Evolutionary conservation across 2,329 filamentous ascomycete genomes (phyloP), one percentile per base, ranked within the genome.

Genomic region (Didymella pomorum): DNA sequence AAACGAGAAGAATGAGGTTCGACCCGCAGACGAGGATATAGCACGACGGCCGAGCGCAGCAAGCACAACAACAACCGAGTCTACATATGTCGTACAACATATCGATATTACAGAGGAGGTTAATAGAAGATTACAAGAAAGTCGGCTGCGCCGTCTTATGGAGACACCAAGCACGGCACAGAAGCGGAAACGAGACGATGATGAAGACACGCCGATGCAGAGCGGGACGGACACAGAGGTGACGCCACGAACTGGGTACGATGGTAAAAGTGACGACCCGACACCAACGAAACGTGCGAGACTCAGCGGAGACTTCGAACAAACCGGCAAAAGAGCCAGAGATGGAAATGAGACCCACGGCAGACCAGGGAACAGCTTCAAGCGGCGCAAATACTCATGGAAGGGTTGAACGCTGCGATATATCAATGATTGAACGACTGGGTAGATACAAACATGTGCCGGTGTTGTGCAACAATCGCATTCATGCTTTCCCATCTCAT

Each of bases 51-150:
- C 61, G 44, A 69, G 65, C 37, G 41, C 58, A 16, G 47, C 58
- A 5, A 69, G 65, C 35, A 43, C 58, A 12, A 45, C 58, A 6
- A 59, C 54, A 20, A 31, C 45, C 23, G 61, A 67, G 37, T 55
- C 58, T 5, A 51, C 57, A 12, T 73, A 73, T 35, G 52, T 67
- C 18, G 65, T 69, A 29, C 59, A 69, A 41, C 70, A 71, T 39
- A 61, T 74, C 25, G 71, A 76, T 49, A 64, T 76, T 33, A 73
- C 71, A 39, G 71, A 72, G 21, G 73, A 76, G 55, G 73, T 76
- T 28, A 71, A 73, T 21, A 61, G 67, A 20, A 61, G 73, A 4
- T 53, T 76, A 31, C 69, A 65, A 21, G 71, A 73, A 47, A 72
- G 64, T 44, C 65, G 72, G 29, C 45, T 75, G 48, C 67, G 70